Conservation (phyloP, 2,329 filamentous ascomycete species). For the Alternaria triticina region DNA sequence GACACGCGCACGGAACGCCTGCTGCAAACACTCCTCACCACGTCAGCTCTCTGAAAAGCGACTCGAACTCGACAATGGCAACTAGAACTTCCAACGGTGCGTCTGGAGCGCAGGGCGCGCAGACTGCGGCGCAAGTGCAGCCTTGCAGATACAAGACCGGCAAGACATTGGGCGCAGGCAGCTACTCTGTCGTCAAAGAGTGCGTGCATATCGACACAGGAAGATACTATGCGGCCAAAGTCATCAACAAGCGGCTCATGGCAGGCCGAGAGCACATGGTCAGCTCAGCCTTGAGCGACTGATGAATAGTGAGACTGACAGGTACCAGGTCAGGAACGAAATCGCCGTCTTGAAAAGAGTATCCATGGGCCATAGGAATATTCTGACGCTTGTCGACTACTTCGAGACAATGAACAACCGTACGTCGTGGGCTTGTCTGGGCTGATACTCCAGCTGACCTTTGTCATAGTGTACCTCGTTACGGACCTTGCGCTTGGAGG, state of each 20-base stretch:
- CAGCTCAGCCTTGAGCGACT: constrained; percentile 18
- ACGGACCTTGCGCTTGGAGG: constrained; percentile 95
- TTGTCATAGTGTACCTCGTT: constrained; percentile 78
- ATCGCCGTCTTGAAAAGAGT: constrained; percentile 97
- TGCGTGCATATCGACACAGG: constrained; percentile 98
- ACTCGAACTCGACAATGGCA: neutral
- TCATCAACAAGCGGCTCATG: constrained; percentile 99
- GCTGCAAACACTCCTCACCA: neutral
- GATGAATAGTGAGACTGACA: constrained; percentile 12
- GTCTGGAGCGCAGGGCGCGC: constrained; percentile 39
- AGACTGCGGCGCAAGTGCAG: constrained; percentile 69
- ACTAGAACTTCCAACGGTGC: constrained; percentile 41
- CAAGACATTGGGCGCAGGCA: constrained; percentile 94
- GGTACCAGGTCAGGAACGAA: constrained; percentile 86
- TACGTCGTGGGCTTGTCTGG: constrained; percentile 47
- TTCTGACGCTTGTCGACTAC: constrained; percentile 96
- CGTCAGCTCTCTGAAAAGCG: neutral
- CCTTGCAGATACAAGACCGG: constrained; percentile 98
- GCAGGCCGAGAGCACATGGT: constrained; percentile 98
- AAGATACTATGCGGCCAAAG: constrained; percentile 97
- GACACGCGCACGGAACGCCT: neutral
- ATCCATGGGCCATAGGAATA: constrained; percentile 99
- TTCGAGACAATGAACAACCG: constrained; percentile 99
- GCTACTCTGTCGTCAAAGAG: constrained; percentile 98
- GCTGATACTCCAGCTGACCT: constrained; percentile 11